phyloP scores from a whole-genome alignment of 306 rosid genomes.

The Prunus fruticosa region DNA sequence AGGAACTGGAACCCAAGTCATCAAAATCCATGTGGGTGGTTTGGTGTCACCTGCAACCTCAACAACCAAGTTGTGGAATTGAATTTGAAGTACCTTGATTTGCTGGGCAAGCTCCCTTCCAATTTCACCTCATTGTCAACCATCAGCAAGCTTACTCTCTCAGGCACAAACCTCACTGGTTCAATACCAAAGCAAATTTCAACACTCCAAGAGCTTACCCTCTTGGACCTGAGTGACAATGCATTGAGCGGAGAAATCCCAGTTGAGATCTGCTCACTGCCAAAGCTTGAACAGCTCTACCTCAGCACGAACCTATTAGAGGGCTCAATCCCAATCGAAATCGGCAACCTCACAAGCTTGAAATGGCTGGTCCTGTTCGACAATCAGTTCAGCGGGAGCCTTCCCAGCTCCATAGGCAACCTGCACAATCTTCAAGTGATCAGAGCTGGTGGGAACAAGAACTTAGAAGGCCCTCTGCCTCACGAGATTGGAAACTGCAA shows the following conservation, averaged over 20 bases:
- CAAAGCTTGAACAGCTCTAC: conserved; percentile 53
- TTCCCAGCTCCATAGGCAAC: conserved; percentile 65
- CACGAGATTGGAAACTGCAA: conserved; percentile 75
- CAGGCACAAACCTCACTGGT: conserved; percentile 80
- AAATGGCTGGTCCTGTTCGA: conserved; percentile 50
- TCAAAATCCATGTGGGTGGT: conserved; percentile 78
- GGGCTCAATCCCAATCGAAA: conserved; percentile 62
- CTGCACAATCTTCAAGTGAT: conserved; percentile 54
- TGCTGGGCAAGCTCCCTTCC: conserved; percentile 60
- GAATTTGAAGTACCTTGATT: conserved; percentile 57
- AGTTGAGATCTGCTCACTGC: conserved; percentile 41
- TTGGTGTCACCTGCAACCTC: conserved; percentile 68
- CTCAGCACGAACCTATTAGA: conserved; percentile 62
- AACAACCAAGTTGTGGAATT: conserved; percentile 50
- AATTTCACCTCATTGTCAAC: conserved; percentile 61
- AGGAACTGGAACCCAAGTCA: conserved; percentile 60
- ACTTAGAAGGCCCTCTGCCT: conserved; percentile 63
- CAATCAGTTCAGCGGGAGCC: conserved; percentile 60
- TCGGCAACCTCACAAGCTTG: conserved; percentile 65
- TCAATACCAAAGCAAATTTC: conserved; percentile 65
- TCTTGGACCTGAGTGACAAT: conserved; percentile 76
- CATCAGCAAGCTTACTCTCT: conserved; percentile 51
- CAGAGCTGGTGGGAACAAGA: conserved; percentile 91
- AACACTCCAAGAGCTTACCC: conserved; percentile 32
- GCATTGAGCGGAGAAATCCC: conserved; percentile 74